These are phyloP conservation scores for Trichoderma erinaceum DNA, from an alignment of 495 filamentous ascomycete species.

Conservation along the genomic window DNA sequence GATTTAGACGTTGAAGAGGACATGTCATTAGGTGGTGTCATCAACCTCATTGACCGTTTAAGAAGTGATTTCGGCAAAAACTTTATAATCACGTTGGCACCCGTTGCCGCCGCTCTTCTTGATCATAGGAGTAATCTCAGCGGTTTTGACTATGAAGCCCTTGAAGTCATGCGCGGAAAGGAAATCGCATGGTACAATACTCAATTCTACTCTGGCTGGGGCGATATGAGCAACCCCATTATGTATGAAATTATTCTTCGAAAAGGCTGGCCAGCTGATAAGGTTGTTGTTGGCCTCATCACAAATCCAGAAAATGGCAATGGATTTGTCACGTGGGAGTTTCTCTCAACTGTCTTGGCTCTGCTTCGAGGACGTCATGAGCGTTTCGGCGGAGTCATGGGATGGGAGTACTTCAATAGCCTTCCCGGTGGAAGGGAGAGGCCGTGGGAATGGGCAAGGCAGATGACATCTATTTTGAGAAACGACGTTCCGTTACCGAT, in stretches of 20 bases:
- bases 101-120: slow-evolving; percentile 66
- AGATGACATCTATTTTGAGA: slow-evolving; percentile 32
- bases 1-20: slow-evolving; percentile 80
- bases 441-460: slow-evolving; percentile 65
- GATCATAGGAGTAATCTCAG: slow-evolving; percentile 53
- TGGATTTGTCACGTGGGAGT: slow-evolving; percentile 36
- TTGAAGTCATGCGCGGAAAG: slow-evolving; percentile 59
- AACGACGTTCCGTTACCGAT: slow-evolving; percentile 15
- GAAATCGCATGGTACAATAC: slow-evolving; percentile 77
- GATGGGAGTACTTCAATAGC: slow-evolving; percentile 84
- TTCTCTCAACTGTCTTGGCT: slow-evolving; percentile 30
- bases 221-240: slow-evolving; percentile 48
- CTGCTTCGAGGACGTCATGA: slow-evolving; percentile 34
- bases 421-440: slow-evolving; percentile 51
- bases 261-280: slow-evolving; percentile 57
- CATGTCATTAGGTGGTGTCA: slow-evolving; percentile 64
- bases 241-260: slow-evolving; percentile 57
- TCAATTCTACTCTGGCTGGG: slow-evolving; percentile 87
- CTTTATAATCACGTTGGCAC: slow-evolving; percentile 73
- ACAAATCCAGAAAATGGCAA: slow-evolving; percentile 68
- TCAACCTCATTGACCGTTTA: slow-evolving; percentile 64
- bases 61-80: slow-evolving; percentile 60
- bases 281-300: slow-evolving; percentile 63
- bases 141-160: slow-evolving; percentile 66
- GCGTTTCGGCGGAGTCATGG: slow-evolving; percentile 69